Evolutionary conservation across 164 flowering plant species (phyloP), one percentile per base, ranked within the genome.

Genomic region (Tetracentron sinense): DNA sequence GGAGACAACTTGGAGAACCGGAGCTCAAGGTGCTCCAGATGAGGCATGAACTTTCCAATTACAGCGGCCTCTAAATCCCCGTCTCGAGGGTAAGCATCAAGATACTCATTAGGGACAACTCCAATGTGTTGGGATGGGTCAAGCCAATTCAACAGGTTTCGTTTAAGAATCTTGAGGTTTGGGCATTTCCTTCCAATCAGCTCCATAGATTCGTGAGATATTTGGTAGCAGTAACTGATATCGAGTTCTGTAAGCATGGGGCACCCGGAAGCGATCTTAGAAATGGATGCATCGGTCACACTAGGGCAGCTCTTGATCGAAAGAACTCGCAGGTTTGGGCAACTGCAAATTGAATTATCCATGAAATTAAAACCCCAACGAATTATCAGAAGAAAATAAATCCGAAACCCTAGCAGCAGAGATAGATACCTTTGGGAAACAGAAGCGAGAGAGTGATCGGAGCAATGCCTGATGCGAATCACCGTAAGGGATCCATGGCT

Each of bases 221-320:
- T 72, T 67, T 88, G 88, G 62, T 88, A 77, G 75, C 94, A 93
- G 69, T 74, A 86, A 78, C 98, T 93, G 33, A 88, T 78, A 57
- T 93, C 94, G 12, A 90, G 82, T 63, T 87, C 97, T 38, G 25
- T 65, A 22, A 93, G 86, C 73, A 77, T 64, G 29, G 75, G 70
- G 62, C 97, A 90, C 2, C 64, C 61, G 4, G 66, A 68, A 16
- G 97, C 92, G 33, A 93, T 69, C 51, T 72, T 77, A 31, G 71
- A 38, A 64, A 93, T 79, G 8, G 81, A 75, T 42, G 58, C 62
- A 72, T 90, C 86, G 2, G 90, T 84, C 25, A 90, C 94, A 70
- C 79, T 82, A 17, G 82, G 88, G 66, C 84, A 75, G 78, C 87
- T 87, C 78, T 78, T 83, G 50, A 90, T 83, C 19, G 90, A 85